Percentiles rank a stretch among this genome's conserved stretches.
Evolutionary conservation across 1,284 basidiomycete species (phyloP).

Genomic region (Trametes pubescens): DNA sequence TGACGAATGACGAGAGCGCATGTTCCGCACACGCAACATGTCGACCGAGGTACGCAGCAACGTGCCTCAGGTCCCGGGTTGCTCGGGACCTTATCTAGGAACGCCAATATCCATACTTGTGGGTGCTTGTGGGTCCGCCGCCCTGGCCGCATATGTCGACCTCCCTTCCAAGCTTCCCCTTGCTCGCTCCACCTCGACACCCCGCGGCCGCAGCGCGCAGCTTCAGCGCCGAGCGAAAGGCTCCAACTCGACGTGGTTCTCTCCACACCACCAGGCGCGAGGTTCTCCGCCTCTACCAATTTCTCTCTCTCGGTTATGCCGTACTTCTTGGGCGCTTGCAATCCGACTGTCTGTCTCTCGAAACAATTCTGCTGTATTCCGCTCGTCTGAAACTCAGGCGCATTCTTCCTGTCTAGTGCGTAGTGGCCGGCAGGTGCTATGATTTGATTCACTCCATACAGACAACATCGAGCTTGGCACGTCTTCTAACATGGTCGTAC

Average conservation of each 20-base stretch:
- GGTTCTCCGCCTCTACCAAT: too few species aligned
- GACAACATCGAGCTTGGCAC: too few species aligned
- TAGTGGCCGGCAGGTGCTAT: too few species aligned
- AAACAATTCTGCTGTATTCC: background rate
- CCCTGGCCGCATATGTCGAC: background rate
- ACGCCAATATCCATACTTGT: conserved; percentile 13
- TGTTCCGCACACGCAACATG: background rate
- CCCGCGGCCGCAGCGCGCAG: background rate
- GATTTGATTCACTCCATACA: too few species aligned
- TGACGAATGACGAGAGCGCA: background rate
- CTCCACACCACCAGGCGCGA: too few species aligned
- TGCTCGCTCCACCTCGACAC: background rate
- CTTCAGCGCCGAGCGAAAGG: background rate
- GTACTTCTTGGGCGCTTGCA: background rate
- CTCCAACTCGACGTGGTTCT: too few species aligned
- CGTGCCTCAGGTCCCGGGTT: too few species aligned
- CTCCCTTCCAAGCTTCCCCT: background rate
- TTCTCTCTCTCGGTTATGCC: too few species aligned
- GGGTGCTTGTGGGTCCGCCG: conserved; percentile 29
- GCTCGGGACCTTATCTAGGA: background rate
- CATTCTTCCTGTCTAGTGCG: too few species aligned
- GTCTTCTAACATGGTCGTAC: too few species aligned
- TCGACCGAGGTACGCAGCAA: background rate
- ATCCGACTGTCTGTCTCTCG: background rate
- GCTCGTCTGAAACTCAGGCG: background rate